Evolutionary conservation across 176 grass and related monocot species (phyloP), one percentile per base, ranked within the genome.

Genomic region (Ensete glaucum): DNA sequence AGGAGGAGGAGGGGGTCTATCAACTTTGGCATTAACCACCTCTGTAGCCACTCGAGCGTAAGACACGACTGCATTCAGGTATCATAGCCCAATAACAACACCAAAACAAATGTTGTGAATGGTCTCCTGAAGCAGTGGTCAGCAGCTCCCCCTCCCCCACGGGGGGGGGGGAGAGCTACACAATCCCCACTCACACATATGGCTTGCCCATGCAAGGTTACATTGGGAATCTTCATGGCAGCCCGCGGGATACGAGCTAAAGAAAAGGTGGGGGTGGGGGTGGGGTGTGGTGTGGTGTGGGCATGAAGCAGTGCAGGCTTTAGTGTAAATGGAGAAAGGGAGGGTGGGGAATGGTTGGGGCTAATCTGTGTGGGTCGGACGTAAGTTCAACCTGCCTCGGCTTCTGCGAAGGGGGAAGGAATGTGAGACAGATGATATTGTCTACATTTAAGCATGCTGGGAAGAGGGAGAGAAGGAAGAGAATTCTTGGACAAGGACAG

Each of bases 251-350:
- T 43, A 43, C 34, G 34, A 43, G 34, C 34, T 43, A 43, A 43
- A 43, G 34, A 43, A 43, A 43, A 3, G 34, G 29, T 4, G 1
- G 59, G 29, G 34, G 29, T 4, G 1, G 59, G 9, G 22, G 9
- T 1, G 8, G 67, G 66, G 27, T 9, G 14, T 16, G 29, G 12
- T 34, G 8, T 57, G 23, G 3, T 14, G 22, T 56, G 51, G n/a
- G 50, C 3, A 4, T 64, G 11, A 49, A 26, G 52, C 52, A 48
- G 25, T 49, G 76, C 76, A 78, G 76, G 84, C 84, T 85, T 85
- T 85, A 85, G 85, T 79, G 68, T 76, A 80, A 87, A 87, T 78
- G 79, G 79, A 86, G 76, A 78, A 78, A 78, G 64, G 64, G n/a
- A n/a, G n/a, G n/a, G n/a, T n/a, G n/a, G 23, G 27, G 72, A 17